Evolutionary conservation across 345 rosid species (phyloP).

Genomic region (Boechera retrofracta): DNA sequence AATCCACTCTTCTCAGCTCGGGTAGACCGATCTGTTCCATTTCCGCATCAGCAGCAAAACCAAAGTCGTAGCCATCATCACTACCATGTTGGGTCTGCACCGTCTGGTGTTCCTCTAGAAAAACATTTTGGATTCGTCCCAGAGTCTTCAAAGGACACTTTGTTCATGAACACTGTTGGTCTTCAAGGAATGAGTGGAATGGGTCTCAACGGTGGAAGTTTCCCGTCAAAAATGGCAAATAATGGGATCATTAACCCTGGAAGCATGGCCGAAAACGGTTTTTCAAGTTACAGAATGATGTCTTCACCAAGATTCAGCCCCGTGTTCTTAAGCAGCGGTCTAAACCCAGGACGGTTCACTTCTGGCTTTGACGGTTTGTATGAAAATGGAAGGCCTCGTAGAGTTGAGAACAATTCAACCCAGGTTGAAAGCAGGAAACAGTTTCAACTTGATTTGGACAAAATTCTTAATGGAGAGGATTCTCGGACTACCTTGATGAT

Average conservation of each 20-base stretch:
- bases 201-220: slow-evolving; percentile 46
- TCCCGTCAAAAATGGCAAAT: slow-evolving; percentile 49
- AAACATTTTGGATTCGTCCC: slow-evolving; percentile 80
- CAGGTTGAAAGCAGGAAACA: slow-evolving; percentile 73
- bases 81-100: slow-evolving; percentile 92
- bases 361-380: slow-evolving; percentile 60
- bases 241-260: slow-evolving; percentile 58
- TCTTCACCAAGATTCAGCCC: slow-evolving; percentile 74
- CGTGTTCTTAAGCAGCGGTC: slow-evolving; percentile 63
- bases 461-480: slow-evolving; percentile 71
- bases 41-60: slow-evolving; percentile 55
- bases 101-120: slow-evolving; percentile 80
- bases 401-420: slow-evolving; percentile 62
- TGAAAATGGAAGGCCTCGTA: slow-evolving; percentile 67
- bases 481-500: slow-evolving; percentile 66
- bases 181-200: slow-evolving; percentile 53
- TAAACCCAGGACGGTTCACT: slow-evolving; percentile 56
- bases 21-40: slow-evolving; percentile 56
- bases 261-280: slow-evolving; percentile 59
- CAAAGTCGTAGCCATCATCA: slow-evolving; percentile 55
- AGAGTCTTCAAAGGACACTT: slow-evolving; percentile 68
- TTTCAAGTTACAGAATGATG: slow-evolving; percentile 70
- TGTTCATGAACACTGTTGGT: slow-evolving; percentile 64
- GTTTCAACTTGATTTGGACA: slow-evolving; percentile 87
- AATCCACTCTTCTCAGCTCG: slow-evolving; percentile 62